phyloP scores from a whole-genome alignment of 768 basidiomycete genomes.

The Trametes meyenii region DNA sequence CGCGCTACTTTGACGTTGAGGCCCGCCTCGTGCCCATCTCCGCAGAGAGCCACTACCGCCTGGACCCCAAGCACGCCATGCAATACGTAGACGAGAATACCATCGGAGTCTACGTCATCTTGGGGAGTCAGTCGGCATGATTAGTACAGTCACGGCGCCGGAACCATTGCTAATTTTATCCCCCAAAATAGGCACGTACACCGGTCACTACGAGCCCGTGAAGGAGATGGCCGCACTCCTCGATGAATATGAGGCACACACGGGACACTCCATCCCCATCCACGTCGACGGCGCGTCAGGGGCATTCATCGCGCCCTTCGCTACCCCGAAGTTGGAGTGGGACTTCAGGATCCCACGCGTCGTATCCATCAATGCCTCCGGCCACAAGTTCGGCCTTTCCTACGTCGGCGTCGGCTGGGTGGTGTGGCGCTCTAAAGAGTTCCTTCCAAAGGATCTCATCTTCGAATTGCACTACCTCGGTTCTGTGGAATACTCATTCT shows the following conservation, averaged over 20 bases:
- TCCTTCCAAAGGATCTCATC: constrained; percentile 69
- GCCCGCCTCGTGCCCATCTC: constrained; percentile 64
- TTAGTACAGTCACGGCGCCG: neutral
- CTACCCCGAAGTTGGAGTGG: constrained; percentile 54
- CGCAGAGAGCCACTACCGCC: constrained; percentile 72
- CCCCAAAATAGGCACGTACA: constrained; percentile 42
- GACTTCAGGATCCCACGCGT: constrained; percentile 64
- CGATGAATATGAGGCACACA: constrained; percentile 53
- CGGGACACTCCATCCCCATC: constrained; percentile 44
- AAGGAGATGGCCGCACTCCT: constrained; percentile 81
- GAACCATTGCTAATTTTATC: neutral
- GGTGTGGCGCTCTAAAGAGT: constrained; percentile 58
- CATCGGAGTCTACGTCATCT: constrained; percentile 67
- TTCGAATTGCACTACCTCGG: constrained; percentile 60
- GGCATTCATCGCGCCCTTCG: constrained; percentile 67
- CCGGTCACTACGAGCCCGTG: constrained; percentile 76
- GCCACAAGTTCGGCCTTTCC: constrained; percentile 62
- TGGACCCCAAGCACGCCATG: constrained; percentile 69
- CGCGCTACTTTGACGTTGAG: constrained; percentile 69
- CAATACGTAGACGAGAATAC: constrained; percentile 72
- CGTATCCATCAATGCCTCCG: constrained; percentile 58
- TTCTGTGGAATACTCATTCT: constrained; percentile 75
- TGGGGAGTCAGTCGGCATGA: constrained; percentile 44
- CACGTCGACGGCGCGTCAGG: constrained; percentile 62
- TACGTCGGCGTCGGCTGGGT: constrained; percentile 68